Evolutionary conservation across 2,329 filamentous ascomycete genomes (phyloP), one percentile per base, ranked within the genome.

Genomic region (Curvularia verruculosa): DNA sequence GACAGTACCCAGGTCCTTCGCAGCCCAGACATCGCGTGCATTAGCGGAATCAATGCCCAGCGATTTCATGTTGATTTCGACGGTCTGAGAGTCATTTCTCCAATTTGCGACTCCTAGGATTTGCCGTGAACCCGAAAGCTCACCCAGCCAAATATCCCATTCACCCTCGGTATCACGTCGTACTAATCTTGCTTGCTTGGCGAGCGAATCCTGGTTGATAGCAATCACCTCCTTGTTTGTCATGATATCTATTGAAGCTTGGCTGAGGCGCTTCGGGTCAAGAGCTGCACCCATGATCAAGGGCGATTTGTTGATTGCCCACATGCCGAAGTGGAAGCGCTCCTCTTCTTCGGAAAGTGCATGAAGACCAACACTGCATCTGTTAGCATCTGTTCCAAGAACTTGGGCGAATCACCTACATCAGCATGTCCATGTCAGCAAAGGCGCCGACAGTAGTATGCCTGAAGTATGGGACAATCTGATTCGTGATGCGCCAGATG

Each of bases 161-260:
- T 72, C 65, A 49, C 78, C 73, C 45, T 75, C 72, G 0, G 75
- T 76, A 54, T 73, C 75, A 29, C 78, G 68, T 15, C 75, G 75
- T 1, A 80, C 68, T 1, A 88, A 73, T n/a, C 76, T 76, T 0
- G 84, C 83, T 43, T 84, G 82, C 51, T 80, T 72, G 0, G 79
- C 83, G 0, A 86, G 69, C 0, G 79, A 57, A 63, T 87, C 85
- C 61, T 87, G 84, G 62, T 87, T 87, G 65, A 85, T 82, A 0
- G 80, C 80, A 23, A 87, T 82, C 21, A 85, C 79, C 52, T 85
- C 84, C 24, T 78, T 74, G 68, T 86, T 86, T 1, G 74, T 75
- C 45, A 79, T 57, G 45, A 78, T 73, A 3, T 56, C 59, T 2
- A 66, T 15, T 1, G 69, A 72, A 2, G 59, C 54, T 15, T 64